phyloP scores from a whole-genome alignment of 306 rosid genomes.

The Castanea mollissima region DNA sequence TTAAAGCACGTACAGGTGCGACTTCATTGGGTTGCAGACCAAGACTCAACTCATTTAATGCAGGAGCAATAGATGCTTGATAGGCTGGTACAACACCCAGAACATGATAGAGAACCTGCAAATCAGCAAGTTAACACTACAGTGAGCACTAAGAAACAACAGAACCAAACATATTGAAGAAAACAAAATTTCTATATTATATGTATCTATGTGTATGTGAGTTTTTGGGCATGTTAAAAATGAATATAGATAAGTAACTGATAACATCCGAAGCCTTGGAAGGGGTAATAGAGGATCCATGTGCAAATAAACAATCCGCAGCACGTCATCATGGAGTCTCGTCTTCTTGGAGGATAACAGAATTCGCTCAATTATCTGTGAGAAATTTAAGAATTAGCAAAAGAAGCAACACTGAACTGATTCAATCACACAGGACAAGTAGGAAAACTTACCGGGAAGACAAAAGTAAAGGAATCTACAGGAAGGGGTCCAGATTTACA shows the following conservation, averaged over 20 bases:
- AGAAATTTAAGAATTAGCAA: constrained; percentile 28
- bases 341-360: constrained; percentile 87
- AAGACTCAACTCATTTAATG: constrained; percentile 88
- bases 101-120: constrained; percentile 87
- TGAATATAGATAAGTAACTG: constrained; percentile 44
- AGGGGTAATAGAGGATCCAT: constrained; percentile 91
- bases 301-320: constrained; percentile 80
- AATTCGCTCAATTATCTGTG: constrained; percentile 87
- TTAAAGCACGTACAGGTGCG: constrained; percentile 60
- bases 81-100: constrained; percentile 83
- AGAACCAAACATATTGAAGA: background rate
- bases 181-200: background rate
- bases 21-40: constrained; percentile 84
- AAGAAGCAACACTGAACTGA: constrained; percentile 20
- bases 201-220: background rate
- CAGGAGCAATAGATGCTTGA: constrained; percentile 83
- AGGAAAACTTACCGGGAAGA: constrained; percentile 78
- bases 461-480: constrained; percentile 89
- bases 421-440: constrained; percentile 12
- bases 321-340: constrained; percentile 76
- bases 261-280: constrained; percentile 89
- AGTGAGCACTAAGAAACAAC: constrained; percentile 11
- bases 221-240: background rate
- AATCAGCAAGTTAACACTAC: constrained; percentile 20
- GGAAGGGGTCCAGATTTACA: constrained; percentile 95